phyloP scores from a whole-genome alignment of 2,329 filamentous ascomycete genomes.

The Pezicula rhizophila region DNA sequence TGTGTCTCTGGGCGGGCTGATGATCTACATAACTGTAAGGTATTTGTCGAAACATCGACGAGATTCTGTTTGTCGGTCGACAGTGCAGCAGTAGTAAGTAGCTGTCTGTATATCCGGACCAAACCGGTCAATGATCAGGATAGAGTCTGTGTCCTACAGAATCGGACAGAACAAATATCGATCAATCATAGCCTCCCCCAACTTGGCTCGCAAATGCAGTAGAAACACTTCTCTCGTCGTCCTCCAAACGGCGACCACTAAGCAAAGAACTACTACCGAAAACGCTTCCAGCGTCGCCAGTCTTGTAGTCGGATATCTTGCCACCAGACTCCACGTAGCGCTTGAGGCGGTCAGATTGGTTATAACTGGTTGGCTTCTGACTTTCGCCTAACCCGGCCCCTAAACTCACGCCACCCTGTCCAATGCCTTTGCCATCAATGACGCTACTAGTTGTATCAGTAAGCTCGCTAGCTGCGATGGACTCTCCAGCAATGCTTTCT shows the following conservation, averaged over 20 bases:
- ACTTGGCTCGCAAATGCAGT: conserved; percentile 96
- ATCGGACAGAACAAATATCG: conserved; percentile 5
- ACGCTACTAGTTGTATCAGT: conserved; percentile 78
- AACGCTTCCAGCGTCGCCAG: conserved; percentile 55
- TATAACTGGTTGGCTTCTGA: conserved; percentile 67
- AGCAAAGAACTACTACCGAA: conserved; percentile 53
- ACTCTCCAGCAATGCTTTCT: conserved; percentile 84
- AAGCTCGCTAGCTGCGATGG: conserved; percentile 83
- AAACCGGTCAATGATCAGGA: conserved; percentile 1
- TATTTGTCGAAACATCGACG: conserved; percentile 8
- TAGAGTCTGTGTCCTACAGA: conserved; percentile 1
- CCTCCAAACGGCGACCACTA: conserved; percentile 54
- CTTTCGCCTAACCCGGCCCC: conserved; percentile 70
- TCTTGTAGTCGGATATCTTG: conserved; percentile 51
- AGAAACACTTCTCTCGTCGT: conserved; percentile 92
- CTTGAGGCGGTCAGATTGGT: conserved; percentile 84
- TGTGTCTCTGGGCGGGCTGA: not conserved
- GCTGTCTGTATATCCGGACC: conserved; percentile 6
- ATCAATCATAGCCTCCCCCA: conserved; percentile 42
- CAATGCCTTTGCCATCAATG: conserved; percentile 66
- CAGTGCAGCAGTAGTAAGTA: conserved; percentile 2
- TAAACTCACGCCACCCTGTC: conserved; percentile 83
- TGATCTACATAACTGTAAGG: not conserved
- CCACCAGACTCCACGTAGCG: conserved; percentile 87
- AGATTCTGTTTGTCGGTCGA: conserved; percentile 5